Evolutionary conservation across 805 yeast species (phyloP), one percentile per base, ranked within the genome.

Genomic region (Sungouiella blattae): DNA sequence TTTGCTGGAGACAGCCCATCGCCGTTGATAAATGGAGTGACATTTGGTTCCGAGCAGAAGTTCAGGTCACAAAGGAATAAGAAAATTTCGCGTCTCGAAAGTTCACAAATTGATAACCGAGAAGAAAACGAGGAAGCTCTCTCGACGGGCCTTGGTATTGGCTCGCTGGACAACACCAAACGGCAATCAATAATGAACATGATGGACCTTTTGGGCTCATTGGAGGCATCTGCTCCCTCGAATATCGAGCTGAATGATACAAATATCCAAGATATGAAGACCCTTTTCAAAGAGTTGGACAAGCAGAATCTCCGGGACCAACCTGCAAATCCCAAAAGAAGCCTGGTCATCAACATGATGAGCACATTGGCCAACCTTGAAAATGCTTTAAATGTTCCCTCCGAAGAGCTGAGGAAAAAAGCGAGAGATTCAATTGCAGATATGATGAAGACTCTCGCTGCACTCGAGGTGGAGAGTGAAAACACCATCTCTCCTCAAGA

Each of bases 361-460:
- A 36, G 36, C n/a, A 18, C 46, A 3, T 29, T 52, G 12, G 41
- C 41, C 7, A 28, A 38, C 5, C 31, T 46, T 13, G 49, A 47
- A n/a, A 16, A 12, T 16, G n/a, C 34, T 5, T 11, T 20, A 6
- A 13, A 23, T 5, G 29, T 21, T 12, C 13, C 37, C 14, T 26
- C 30, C 5, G 35, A 28, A 11, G 30, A 35, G 14, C 13, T 11
- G 20, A 34, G 32, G 24, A 35, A 39, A 15, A 36, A 28, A 22
- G 39, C 43, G 18, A 37, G 64, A 17, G 37, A 37, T 25, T 62
- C 67, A 1, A 47, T 62, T 15, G 39, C 47, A 4, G 57, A 53
- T 12, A 50, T 62, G 55, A 58, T 62, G 65, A 45, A 39, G 23
- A 41, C 56, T 4, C 49, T 62, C 13, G 32, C 28, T 1, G 20